Conservation (phyloP, 192 early-diverging fungal genomes). For the Backusella liffmaniae region DNA sequence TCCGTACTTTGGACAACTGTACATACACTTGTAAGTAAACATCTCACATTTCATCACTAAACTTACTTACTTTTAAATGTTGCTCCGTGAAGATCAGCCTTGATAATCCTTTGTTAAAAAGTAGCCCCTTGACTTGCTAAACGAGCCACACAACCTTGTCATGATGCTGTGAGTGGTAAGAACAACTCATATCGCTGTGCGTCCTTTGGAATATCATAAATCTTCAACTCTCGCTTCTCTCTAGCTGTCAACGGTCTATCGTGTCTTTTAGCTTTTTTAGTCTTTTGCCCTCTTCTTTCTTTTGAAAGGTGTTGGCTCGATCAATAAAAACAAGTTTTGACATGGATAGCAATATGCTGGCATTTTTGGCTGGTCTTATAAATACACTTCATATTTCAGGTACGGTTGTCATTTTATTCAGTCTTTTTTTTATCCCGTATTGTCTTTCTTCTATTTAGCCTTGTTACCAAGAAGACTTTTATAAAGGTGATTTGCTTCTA, state of each 20-base stretch:
- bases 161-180: conserved; percentile 70
- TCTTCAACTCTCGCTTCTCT: conserved; percentile 53
- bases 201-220: conserved; percentile 67
- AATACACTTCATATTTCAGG: background rate
- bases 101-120: conserved; percentile 57
- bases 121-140: conserved; percentile 36
- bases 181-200: conserved; percentile 62
- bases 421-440: no score
- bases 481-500: no score
- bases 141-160: conserved; percentile 73
- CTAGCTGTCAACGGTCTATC: conserved; percentile 63
- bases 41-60: background rate
- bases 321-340: background rate
- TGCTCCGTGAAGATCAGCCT: conserved; percentile 89
- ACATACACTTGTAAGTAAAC: background rate
- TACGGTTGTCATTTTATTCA: background rate
- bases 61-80: conserved; percentile 57
- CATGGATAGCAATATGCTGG: background rate
- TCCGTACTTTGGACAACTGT: conserved; percentile 73
- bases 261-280: conserved; percentile 34
- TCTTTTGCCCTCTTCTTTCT: conserved; percentile 5
- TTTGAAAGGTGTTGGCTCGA: background rate
- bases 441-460: no score
- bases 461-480: no score
- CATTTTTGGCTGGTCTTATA: background rate